A percentile compares a stretch with the other conserved stretches of the same genome.
phyloP scores from a whole-genome alignment of 2,329 filamentous ascomycete genomes.

The Mariannaea sp. region DNA sequence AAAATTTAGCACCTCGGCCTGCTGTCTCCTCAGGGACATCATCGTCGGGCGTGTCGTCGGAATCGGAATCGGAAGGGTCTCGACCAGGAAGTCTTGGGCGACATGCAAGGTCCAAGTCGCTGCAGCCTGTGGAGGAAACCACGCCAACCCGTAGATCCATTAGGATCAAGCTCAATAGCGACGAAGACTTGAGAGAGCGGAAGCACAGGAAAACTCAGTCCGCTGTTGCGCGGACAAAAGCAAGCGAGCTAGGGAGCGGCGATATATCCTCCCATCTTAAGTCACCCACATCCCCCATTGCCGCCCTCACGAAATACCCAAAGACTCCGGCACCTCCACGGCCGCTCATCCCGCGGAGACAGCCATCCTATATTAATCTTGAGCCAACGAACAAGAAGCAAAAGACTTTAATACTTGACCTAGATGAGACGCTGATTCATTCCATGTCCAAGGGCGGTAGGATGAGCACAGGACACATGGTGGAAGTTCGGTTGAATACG shows the following conservation, averaged over 20 bases:
- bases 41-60: slow-evolving; percentile 71
- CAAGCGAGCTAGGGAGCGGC: slow-evolving; percentile 44
- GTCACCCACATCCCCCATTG: slow-evolving; percentile 84
- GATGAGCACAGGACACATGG: slow-evolving; percentile 98
- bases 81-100: slow-evolving; percentile 41
- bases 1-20: slow-evolving; percentile 36
- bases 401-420: slow-evolving; percentile 93
- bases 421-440: slow-evolving; percentile 97
- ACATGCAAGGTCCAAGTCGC: slow-evolving; percentile 68
- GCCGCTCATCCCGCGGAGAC: slow-evolving; percentile 84
- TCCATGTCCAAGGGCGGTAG: slow-evolving; percentile 95
- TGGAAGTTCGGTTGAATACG: slow-evolving; percentile 88
- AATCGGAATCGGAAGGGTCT: slow-evolving; percentile 66
- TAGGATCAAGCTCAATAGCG: slow-evolving; percentile 85
- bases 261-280: slow-evolving; percentile 82
- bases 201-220: slow-evolving; percentile 69
- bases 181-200: slow-evolving; percentile 74
- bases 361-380: slow-evolving; percentile 81
- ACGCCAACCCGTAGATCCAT: slow-evolving; percentile 76
- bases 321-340: slow-evolving; percentile 87
- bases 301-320: slow-evolving; percentile 84
- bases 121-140: slow-evolving; percentile 64
- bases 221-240: slow-evolving; percentile 49
- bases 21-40: slow-evolving; percentile 46
- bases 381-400: slow-evolving; percentile 65